Evolutionary conservation across 345 rosid genomes (phyloP).

Genomic region (Acer campestre): DNA sequence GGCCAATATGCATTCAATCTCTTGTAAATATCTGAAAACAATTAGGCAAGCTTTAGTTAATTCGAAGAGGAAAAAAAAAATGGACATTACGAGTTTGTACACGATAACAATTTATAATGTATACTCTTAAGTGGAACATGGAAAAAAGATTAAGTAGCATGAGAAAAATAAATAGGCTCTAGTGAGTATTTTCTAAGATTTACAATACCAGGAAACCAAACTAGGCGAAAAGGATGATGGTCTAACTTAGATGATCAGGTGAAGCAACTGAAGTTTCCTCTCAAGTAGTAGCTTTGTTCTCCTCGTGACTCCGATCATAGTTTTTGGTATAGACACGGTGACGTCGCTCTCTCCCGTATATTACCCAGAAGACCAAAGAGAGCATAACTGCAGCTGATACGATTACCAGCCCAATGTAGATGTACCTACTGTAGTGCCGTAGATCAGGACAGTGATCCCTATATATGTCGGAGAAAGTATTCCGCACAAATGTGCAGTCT

Average conservation of each 20-base stretch:
- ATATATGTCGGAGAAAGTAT: slow-evolving; percentile 65
- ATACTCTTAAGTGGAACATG: neutral
- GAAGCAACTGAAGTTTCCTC: neutral
- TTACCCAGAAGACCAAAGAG: slow-evolving; percentile 82
- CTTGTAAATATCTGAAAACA: neutral
- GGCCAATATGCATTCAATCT: neutral
- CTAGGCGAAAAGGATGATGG: neutral
- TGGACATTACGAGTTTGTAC: neutral
- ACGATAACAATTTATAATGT: neutral
- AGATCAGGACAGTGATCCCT: slow-evolving; percentile 70
- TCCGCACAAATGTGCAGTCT: slow-evolving; percentile 83
- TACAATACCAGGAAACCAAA: slow-evolving; percentile 6
- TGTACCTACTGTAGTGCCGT: slow-evolving; percentile 54
- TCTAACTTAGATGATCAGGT: neutral
- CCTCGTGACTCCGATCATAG: slow-evolving; percentile 1
- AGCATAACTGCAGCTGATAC: slow-evolving; percentile 86
- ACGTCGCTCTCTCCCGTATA: slow-evolving; percentile 64
- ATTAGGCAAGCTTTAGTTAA: neutral
- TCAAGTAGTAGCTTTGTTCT: slow-evolving; percentile 28
- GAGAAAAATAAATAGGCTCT: neutral
- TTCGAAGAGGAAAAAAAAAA: neutral
- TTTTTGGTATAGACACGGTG: slow-evolving; percentile 42
- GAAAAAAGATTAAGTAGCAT: neutral
- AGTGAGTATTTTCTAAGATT: neutral
- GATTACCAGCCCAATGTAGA: slow-evolving; percentile 68